These are phyloP conservation scores for Leucocoprinus leucothites DNA, from an alignment of 768 basidiomycete genomes.

Conservation along the genomic window DNA sequence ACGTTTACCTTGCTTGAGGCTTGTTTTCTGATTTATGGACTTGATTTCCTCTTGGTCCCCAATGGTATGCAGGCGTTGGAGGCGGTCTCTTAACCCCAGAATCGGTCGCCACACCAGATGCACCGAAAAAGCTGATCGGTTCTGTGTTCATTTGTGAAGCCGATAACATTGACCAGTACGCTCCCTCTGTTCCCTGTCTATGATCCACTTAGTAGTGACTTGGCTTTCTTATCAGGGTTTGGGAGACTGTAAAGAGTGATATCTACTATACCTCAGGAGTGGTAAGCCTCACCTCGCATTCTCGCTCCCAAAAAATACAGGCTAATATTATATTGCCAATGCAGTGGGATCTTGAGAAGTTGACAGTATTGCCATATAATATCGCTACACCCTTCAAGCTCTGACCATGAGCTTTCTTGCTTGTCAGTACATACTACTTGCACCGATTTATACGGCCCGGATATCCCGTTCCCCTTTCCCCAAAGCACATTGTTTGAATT, in stretches of 20 bases:
- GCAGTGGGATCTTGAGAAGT: constrained; percentile 58
- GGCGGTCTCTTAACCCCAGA: constrained; percentile 61
- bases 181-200: constrained; percentile 17
- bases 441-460: too few species aligned
- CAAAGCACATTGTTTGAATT: too few species aligned
- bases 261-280: constrained; percentile 41
- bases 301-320: neutral
- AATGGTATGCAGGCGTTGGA: constrained; percentile 42
- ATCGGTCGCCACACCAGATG: constrained; percentile 40
- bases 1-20: neutral
- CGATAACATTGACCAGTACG: constrained; percentile 46
- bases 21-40: neutral
- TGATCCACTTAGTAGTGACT: neutral
- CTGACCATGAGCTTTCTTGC: neutral
- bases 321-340: neutral
- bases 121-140: constrained; percentile 58
- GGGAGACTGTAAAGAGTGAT: constrained; percentile 35
- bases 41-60: neutral
- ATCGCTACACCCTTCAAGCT: constrained; percentile 28
- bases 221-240: constrained; percentile 27
- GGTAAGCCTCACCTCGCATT: constrained; percentile 22
- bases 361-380: constrained; percentile 45
- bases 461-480: too few species aligned
- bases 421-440: neutral
- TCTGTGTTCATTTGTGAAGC: constrained; percentile 56